Conservation (phyloP, 805 yeast genomes). For the Monosporozyma solicola region DNA sequence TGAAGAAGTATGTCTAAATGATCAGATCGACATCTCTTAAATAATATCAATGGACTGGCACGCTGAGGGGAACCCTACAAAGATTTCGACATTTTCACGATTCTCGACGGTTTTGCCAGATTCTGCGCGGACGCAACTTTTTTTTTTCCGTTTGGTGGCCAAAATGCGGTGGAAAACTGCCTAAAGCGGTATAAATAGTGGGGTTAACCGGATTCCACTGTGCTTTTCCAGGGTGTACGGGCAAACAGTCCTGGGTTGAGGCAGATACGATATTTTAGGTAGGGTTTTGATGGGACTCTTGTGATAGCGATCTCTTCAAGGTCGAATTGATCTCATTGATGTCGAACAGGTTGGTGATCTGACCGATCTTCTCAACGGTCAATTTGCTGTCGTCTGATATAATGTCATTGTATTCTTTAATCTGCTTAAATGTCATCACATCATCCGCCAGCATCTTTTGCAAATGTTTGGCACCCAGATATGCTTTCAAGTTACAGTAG, state of each 20-base stretch:
- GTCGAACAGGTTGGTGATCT: constrained; percentile 38
- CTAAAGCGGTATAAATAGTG: background rate
- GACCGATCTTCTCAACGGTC: constrained; percentile 35
- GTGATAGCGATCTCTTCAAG: constrained; percentile 44
- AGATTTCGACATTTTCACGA: background rate
- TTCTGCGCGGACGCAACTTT: background rate
- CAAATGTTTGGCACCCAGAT: constrained; percentile 63
- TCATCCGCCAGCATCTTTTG: constrained; percentile 43
- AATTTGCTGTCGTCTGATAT: background rate
- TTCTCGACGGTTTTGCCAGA: background rate
- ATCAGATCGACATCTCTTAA: background rate
- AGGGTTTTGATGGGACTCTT: constrained; percentile 32
- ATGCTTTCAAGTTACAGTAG: constrained; percentile 78
- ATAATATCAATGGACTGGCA: background rate
- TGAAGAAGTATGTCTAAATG: background rate
- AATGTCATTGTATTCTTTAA: constrained; percentile 18
- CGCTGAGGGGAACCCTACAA: background rate
- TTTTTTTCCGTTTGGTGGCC: background rate
- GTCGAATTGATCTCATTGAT: constrained; percentile 37
- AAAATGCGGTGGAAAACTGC: background rate
- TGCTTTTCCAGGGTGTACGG: background rate
- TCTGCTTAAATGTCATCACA: constrained; percentile 24
- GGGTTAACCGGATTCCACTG: background rate
- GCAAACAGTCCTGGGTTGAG: background rate
- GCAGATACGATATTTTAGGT: background rate